Evolutionary conservation across 768 basidiomycete genomes (phyloP), one percentile per base, ranked within the genome.

Genomic region (Ramaria sp.): DNA sequence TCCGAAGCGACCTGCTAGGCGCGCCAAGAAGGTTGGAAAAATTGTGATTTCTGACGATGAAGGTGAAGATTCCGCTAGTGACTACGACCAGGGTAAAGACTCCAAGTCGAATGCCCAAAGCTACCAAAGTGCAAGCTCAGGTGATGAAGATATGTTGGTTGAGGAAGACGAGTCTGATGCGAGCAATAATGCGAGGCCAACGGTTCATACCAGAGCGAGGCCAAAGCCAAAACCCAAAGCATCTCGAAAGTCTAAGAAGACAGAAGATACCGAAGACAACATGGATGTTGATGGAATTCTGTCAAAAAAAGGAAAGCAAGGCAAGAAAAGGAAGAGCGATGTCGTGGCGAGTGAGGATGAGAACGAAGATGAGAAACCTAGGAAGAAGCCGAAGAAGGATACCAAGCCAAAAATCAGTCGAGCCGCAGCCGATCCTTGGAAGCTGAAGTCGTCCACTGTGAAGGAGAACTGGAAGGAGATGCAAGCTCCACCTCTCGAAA

Each of bases 401-500:
- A 79, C 69, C 43, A 61, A 49, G 59, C 64, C 61, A 16, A 63
- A 64, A 37, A 63, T 63, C 45, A 57, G 52, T 48, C 61, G 63
- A 56, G 39, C 48, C 15, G 55, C 56, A 18, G 61, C 58, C 41
- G 85, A 92, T 63, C 83, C 86, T 6, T 89, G 92, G 88, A 83
- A 82, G 54, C 78, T 94, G 1, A 74, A 75, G 34, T 76, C 76
- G 1, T 67, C 71, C 24, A 67, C 71, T 0, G 89, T 90, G 12
- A 73, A 76, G 62, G 73, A 72, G 50, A 82, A 95, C 59, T 95
- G 83, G 83, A 83, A 72, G 6, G 69, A 81, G 61, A 86, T 93
- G 82, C 76, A 80, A 50, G 78, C 82, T 1, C 91, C 93, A 0
- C 87, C 91, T 16, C 70, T 96, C 50, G 90, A 95, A 67, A 85